Evolutionary conservation across 345 rosid genomes (phyloP), one percentile per base, ranked within the genome.

Genomic region (Anastatica hierochuntica): DNA sequence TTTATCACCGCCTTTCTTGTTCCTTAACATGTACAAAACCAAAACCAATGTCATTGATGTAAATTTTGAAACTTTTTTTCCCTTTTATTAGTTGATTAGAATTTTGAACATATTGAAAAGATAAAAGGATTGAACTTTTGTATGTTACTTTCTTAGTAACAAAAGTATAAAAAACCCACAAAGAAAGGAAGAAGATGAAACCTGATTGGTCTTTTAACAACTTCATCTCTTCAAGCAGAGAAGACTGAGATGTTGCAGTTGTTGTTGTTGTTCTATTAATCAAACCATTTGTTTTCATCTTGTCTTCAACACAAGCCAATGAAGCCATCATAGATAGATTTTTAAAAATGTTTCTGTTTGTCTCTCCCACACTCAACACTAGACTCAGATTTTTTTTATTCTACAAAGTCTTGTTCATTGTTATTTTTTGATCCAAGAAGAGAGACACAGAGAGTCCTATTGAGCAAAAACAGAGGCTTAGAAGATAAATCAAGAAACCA

Each of bases 171-270:
- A 12, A 61, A 23, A 23, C 43, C 14, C 51, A 64, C 8, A 29
- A 35, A 35, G 34, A 46, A 10, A 52, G 7, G 26, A 19, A 7
- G 15, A 66, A 35, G 18, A 56, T 51, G 54, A 61, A 17, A 90
- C 97, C 98, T 52, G 99, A 79, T 13, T 85, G 97, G 46, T 85
- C 99, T 48, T 83, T 94, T 62, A 94, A 64, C 51, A 94, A 56
- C 82, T 85, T 94, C 95, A 88, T 83, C 54, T 94, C 94, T 63
- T 94, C 94, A 7, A 85, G 79, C 57, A 88, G 67, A 66, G 77
- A 53, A 43, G 80, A 64, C 1, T 66, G 65, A 51, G 49, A 21
- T 1, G 56, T 20, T 27, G 17, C 41, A 10, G 68, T 35, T 35
- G 51, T 63, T 27, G 17, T 49, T 12, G 68, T 35, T 35, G 51